Percentiles rank a stretch among this genome's conserved stretches.
Conservation (phyloP, 768 basidiomycete genomes). For the Serpula lacrymans region DNA sequence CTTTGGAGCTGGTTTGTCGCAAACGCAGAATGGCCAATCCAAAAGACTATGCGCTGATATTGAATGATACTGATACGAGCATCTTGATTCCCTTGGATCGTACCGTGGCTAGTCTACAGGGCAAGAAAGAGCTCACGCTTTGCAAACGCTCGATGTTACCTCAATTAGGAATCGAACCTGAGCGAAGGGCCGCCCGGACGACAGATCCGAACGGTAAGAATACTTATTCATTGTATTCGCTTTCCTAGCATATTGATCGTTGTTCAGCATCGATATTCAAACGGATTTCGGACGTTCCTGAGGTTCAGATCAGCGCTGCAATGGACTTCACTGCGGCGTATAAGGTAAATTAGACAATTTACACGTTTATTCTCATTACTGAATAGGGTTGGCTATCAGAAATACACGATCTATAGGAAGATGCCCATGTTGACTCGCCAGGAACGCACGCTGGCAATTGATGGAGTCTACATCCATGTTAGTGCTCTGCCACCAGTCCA, state of each 20-base stretch:
- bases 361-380: not conserved
- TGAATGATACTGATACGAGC: conserved; percentile 53
- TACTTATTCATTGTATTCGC: not conserved
- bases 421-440: conserved; percentile 92
- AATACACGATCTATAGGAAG: conserved; percentile 91
- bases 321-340: conserved; percentile 83
- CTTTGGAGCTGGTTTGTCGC: conserved; percentile 78
- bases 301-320: conserved; percentile 54
- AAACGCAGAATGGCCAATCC: conserved; percentile 64
- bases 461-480: conserved; percentile 92
- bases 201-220: conserved; percentile 90
- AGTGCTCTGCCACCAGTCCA: conserved; percentile 16
- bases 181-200: conserved; percentile 62
- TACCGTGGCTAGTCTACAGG: conserved; percentile 93
- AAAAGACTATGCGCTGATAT: conserved; percentile 80
- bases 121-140: conserved; percentile 77
- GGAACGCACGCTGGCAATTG: conserved; percentile 88
- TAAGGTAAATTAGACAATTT: conserved; percentile 49
- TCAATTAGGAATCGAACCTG: conserved; percentile 64
- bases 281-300: conserved; percentile 66
- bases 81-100: conserved; percentile 89
- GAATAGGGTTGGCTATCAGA: conserved; percentile 39
- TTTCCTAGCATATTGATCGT: conserved; percentile 1
- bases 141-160: conserved; percentile 77
- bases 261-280: conserved; percentile 88